Evolutionary conservation across 331 rosid species (phyloP).

Genomic region (Rhamnella rubrinervis): DNA sequence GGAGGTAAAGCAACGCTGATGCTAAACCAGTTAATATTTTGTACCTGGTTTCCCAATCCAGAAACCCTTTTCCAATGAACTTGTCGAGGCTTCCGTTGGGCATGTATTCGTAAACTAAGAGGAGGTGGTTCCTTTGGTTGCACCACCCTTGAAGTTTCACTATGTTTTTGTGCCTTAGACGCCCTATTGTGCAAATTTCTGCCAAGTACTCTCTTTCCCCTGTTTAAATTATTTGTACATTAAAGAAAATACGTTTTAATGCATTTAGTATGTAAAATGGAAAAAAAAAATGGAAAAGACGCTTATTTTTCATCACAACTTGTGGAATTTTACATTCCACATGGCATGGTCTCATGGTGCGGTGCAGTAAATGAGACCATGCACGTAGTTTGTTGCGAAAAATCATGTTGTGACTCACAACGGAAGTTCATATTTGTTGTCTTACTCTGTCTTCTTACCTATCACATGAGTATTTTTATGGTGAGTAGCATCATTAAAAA

Average conservation of each 20-base stretch:
- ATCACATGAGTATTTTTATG: no score
- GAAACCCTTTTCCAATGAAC: conserved; percentile 42
- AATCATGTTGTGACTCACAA: no score
- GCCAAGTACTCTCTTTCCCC: conserved; percentile 63
- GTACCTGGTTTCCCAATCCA: conserved; percentile 52
- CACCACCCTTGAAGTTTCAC: conserved; percentile 62
- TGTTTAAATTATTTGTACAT: conserved; percentile 12
- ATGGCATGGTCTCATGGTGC: no score
- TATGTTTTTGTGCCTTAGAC: conserved; percentile 56
- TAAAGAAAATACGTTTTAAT: neutral
- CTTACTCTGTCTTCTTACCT: no score
- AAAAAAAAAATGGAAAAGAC: no score
- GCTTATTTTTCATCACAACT: no score
- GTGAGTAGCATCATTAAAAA: no score
- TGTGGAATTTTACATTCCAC: no score
- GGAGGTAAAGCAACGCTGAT: conserved; percentile 57
- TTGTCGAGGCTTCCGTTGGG: conserved; percentile 55
- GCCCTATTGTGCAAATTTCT: conserved; percentile 60
- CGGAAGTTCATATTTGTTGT: no score
- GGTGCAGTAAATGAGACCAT: no score
- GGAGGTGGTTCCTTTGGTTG: conserved; percentile 34
- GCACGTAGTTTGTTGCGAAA: no score
- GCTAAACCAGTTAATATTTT: conserved; percentile 52
- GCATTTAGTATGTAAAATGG: no score
- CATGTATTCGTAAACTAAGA: conserved; percentile 56